Base-by-base conservation (phyloP, 208 protist species). In the Leishmania guyanensis region DNA sequence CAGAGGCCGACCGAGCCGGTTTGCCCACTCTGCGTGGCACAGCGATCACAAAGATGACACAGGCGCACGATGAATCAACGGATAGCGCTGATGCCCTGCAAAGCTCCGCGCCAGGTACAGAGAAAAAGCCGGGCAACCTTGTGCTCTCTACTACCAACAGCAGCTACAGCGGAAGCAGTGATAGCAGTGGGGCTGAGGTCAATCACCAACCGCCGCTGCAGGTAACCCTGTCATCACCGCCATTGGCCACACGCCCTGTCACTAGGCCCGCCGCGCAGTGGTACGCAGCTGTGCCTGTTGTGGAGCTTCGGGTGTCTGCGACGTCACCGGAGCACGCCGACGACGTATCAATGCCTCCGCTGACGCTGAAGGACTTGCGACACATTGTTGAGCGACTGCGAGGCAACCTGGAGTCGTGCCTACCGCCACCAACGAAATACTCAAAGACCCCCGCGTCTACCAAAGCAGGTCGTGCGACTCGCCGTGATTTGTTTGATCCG, bases 261-360 rank as follows among this genome's bases (percentile, higher is more conserved):
- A 9, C 17, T 5, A 10, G 58, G 2, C 43, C 50, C 5, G 43
- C 58, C 6, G 48, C 50, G 14, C 53, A 75, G 68, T 80, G 76
- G 81, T 80, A 80, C 58, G 81, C 69, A 1, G 76, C 76, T 12
- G 76, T 84, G 9, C 81, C 81, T 29, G 76, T 77, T 20, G 81
- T 84, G 20, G 81, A 84, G 68, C 81, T 79, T 17, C 68, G 75
- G 22, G 75, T 54, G 9, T 22, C 64, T 1, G 69, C 71, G 0
- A 53, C 79, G 0, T 50, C 69, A 16, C 26, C 43, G n/a, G 79
- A 56, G 53, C n/a, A n/a, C 26, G 48, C 54, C 16, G 76, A 75
- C 20, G 76, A 78, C n/a, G 48, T 80, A 20, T 84, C 75, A n/a
- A 73, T 58, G 69, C 75, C 70, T 6, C 69, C 81, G 36, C 70